A percentile compares a stretch with the other conserved stretches of the same genome.
phyloP scores from a whole-genome alignment of 2,329 filamentous ascomycete genomes.

The Cladosporium sp. region DNA sequence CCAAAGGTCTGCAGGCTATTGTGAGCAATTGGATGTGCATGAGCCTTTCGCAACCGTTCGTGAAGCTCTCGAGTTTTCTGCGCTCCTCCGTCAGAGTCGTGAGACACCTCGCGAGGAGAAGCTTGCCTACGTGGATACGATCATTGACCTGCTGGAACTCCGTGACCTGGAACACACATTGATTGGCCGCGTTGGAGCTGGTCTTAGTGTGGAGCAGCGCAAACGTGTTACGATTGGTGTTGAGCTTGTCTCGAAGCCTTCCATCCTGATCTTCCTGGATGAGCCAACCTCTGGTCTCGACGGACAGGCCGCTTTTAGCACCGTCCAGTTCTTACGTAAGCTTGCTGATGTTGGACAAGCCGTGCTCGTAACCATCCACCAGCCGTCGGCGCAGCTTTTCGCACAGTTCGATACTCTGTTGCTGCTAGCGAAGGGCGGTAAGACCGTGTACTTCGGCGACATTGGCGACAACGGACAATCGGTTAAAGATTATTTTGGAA shows the following conservation, averaged over 20 bases:
- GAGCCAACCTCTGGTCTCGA: slow-evolving; percentile 54
- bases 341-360: slow-evolving; percentile 61
- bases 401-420: slow-evolving; percentile 61
- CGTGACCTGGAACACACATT: slow-evolving; percentile 59
- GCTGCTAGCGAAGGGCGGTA: slow-evolving; percentile 58
- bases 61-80: slow-evolving; percentile 61
- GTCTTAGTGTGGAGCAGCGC: slow-evolving; percentile 48
- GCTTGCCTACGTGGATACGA: slow-evolving; percentile 60
- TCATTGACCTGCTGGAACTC: slow-evolving; percentile 60
- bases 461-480: slow-evolving; percentile 38
- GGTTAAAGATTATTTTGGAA: slow-evolving; percentile 45
- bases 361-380: slow-evolving; percentile 64
- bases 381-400: slow-evolving; percentile 62
- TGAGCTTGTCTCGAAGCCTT: slow-evolving; percentile 52
- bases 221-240: slow-evolving; percentile 53
- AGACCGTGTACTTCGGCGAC: slow-evolving; percentile 61
- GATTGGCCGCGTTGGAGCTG: slow-evolving; percentile 54
- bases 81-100: slow-evolving; percentile 55
- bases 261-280: slow-evolving; percentile 59
- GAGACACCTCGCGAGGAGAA: slow-evolving; percentile 56
- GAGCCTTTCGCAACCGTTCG: slow-evolving; percentile 60
- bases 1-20: slow-evolving; percentile 49
- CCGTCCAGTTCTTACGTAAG: slow-evolving; percentile 59
- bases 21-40: slow-evolving; percentile 62
- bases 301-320: slow-evolving; percentile 61